Evolutionary conservation across 83 land plant species (phyloP).

Genomic region (Isoetes engelmannii): DNA sequence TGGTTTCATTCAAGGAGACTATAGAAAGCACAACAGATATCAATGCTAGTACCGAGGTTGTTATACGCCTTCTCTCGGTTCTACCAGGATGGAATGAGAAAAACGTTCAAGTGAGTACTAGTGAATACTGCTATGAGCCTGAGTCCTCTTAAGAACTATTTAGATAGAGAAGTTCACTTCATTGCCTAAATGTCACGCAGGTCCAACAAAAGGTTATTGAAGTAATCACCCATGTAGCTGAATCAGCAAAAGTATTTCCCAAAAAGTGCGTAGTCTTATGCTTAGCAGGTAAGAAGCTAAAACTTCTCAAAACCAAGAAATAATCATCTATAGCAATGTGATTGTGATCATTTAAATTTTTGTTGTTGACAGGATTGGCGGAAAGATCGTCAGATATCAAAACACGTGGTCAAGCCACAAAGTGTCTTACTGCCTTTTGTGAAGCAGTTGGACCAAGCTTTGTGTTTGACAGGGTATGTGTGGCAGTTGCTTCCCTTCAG

Average conservation of each 20-base stretch:
- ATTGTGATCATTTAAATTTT: neutral
- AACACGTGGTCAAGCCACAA: conserved; percentile 77
- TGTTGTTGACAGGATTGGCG: conserved; percentile 49
- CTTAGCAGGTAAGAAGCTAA: conserved; percentile 43
- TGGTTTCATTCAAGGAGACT: conserved; percentile 53
- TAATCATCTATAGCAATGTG: neutral
- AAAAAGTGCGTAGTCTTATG: conserved; percentile 86
- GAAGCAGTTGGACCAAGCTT: conserved; percentile 97
- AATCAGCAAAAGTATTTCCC: conserved; percentile 57
- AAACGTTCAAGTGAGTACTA: conserved; percentile 76
- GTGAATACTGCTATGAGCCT: neutral
- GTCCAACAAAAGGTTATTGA: conserved; percentile 97
- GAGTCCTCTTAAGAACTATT: neutral
- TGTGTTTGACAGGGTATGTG: conserved; percentile 79
- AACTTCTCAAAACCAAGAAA: neutral
- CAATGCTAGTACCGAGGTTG: conserved; percentile 59
- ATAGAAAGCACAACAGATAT: conserved; percentile 53
- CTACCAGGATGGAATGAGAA: conserved; percentile 97
- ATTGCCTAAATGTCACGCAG: conserved; percentile 30
- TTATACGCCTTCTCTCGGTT: conserved; percentile 70
- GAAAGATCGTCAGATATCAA: conserved; percentile 91
- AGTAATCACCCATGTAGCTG: conserved; percentile 63
- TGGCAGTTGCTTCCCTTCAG: neutral
- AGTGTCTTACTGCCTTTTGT: conserved; percentile 87
- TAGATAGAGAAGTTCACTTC: neutral